phyloP scores from a whole-genome alignment of 129 eudicot genomes.

The Helianthus tuberosus region DNA sequence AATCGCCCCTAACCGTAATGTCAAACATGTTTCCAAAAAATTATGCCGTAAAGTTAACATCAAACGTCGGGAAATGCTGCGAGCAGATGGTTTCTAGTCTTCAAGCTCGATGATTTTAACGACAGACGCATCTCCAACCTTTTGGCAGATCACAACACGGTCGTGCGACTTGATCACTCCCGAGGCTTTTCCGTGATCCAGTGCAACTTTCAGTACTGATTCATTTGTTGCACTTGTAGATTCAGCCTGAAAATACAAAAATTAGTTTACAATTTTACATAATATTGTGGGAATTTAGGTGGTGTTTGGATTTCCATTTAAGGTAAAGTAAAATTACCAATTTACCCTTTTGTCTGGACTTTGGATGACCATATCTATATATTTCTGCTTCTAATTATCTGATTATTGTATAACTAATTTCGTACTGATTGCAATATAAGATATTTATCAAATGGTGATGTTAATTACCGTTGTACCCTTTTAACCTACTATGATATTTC shows the following conservation, averaged over 20 bases:
- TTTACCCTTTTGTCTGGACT: not conserved
- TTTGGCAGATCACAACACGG: conserved; percentile 84
- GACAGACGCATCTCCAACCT: conserved; percentile 87
- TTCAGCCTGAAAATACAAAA: conserved; percentile 61
- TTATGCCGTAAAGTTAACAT: not conserved
- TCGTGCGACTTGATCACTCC: conserved; percentile 85
- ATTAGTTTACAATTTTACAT: not conserved
- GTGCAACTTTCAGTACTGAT: conserved; percentile 75
- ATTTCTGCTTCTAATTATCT: conserved; percentile 3
- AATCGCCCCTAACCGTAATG: conserved; percentile 21
- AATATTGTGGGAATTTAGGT: not conserved
- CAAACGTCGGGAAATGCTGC: not conserved
- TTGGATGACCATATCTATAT: not conserved
- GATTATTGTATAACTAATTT: not conserved
- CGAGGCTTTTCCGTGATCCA: conserved; percentile 77
- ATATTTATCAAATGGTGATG: not conserved
- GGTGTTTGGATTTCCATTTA: not conserved
- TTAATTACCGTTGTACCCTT: not conserved
- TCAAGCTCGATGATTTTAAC: conserved; percentile 92
- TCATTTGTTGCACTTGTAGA: conserved; percentile 72
- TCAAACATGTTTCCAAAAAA: conserved; percentile 22
- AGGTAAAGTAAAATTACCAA: not conserved
- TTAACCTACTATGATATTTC: not conserved
- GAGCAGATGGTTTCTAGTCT: conserved; percentile 36
- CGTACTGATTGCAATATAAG: not conserved